phyloP scores from a whole-genome alignment of 2,329 filamentous ascomycete species.

The Fusarium continuum region DNA sequence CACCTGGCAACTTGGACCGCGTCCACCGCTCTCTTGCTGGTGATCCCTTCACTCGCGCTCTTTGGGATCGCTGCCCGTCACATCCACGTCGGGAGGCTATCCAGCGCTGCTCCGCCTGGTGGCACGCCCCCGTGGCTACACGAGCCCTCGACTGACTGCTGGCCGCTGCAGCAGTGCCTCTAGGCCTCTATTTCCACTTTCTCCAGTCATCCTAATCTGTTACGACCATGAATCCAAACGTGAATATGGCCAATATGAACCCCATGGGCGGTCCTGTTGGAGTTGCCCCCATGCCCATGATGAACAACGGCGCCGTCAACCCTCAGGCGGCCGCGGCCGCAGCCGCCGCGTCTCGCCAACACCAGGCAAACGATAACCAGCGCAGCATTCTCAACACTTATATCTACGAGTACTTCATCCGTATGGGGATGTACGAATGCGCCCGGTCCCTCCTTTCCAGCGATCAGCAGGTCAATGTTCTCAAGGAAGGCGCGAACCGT shows the following conservation, averaged over 20 bases:
- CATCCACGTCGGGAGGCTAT: slow-evolving; percentile 48
- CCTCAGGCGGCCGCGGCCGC: slow-evolving; percentile 47
- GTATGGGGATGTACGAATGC: slow-evolving; percentile 83
- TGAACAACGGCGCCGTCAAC: slow-evolving; percentile 65
- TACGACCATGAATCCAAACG: slow-evolving; percentile 66
- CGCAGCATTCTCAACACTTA: slow-evolving; percentile 79
- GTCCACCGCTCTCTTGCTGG: slow-evolving; percentile 33
- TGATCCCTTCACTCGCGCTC: slow-evolving; percentile 34
- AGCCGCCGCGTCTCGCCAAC: slow-evolving; percentile 49
- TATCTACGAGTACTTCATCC: slow-evolving; percentile 92
- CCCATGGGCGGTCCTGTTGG: slow-evolving; percentile 74
- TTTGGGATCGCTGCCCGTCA: slow-evolving; percentile 44
- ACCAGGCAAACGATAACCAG: slow-evolving; percentile 56
- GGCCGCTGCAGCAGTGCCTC: slow-evolving; percentile 40
- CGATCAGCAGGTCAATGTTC: slow-evolving; percentile 72
- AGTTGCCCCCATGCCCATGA: slow-evolving; percentile 68
- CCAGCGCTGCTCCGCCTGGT: slow-evolving; percentile 48
- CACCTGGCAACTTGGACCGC: slow-evolving; percentile 42
- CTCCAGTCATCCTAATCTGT: slow-evolving; percentile 33
- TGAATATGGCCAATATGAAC: slow-evolving; percentile 74
- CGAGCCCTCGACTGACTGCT: slow-evolving; percentile 39
- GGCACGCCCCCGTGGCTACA: slow-evolving; percentile 48
- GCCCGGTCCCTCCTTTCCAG: slow-evolving; percentile 77
- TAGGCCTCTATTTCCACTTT: slow-evolving; percentile 31
- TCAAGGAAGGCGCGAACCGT: slow-evolving; percentile 74